These are phyloP conservation scores for Ceratocystis colombiana DNA, from an alignment of 2,329 filamentous ascomycete species.

Conservation along the genomic window DNA sequence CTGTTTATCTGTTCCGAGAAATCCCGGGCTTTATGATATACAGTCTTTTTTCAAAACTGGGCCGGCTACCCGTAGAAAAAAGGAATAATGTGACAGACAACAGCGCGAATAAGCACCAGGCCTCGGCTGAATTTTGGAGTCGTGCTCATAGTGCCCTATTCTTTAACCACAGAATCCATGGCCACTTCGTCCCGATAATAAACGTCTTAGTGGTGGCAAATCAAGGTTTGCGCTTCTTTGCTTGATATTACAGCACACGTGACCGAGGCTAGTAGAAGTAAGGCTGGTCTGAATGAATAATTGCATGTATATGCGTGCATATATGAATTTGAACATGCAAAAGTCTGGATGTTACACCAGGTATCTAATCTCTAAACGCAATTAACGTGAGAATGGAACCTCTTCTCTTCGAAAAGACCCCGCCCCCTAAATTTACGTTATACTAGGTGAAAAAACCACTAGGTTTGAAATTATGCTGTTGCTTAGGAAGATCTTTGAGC, in stretches of 20 bases:
- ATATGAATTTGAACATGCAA: no score
- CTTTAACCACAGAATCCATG: neutral
- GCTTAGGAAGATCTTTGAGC: no score
- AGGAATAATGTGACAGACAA: neutral
- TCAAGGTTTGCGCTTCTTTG: neutral
- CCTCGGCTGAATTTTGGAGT: conserved; percentile 7
- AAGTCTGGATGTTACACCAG: no score
- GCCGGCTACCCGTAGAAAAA: neutral
- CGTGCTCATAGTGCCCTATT: neutral
- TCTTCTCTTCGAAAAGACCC: no score
- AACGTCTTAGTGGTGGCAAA: neutral
- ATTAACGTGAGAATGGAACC: no score
- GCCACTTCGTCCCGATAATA: neutral
- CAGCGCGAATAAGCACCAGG: neutral
- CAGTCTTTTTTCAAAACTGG: neutral
- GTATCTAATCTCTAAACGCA: no score
- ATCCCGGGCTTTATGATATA: neutral
- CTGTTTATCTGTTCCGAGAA: neutral
- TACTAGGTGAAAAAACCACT: no score
- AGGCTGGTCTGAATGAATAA: no score
- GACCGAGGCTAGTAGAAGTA: no score
- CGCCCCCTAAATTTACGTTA: no score
- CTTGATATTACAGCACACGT: neutral
- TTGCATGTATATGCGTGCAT: no score
- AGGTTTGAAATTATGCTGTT: no score